phyloP scores from a whole-genome alignment of 2,329 filamentous ascomycete genomes.

The Fusarium devonianum region DNA sequence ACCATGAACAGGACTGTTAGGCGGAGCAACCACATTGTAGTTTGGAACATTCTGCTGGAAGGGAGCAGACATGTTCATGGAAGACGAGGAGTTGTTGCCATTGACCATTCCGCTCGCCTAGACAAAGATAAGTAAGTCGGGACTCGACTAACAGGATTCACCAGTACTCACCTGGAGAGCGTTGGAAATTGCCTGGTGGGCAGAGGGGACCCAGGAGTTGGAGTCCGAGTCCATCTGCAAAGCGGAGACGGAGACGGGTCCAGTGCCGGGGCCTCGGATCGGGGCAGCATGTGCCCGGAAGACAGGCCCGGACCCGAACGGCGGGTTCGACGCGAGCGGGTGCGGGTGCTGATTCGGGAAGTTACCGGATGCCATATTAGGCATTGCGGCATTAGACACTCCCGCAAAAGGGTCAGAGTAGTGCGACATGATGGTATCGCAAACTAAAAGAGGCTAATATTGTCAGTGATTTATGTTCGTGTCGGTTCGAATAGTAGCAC shows the following conservation, averaged over 20 bases:
- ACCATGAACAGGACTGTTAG: slow-evolving; percentile 22
- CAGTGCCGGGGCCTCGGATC: neutral
- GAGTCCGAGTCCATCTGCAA: slow-evolving; percentile 9
- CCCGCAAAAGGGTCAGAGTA: neutral
- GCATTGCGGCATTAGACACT: neutral
- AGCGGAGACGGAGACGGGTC: neutral
- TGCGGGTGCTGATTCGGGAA: slow-evolving; percentile 6
- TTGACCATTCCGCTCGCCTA: slow-evolving; percentile 22
- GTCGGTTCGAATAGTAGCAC: neutral
- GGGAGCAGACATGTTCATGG: neutral
- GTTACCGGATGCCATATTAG: slow-evolving; percentile 5
- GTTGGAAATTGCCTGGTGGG: slow-evolving; percentile 35
- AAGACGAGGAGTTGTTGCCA: neutral
- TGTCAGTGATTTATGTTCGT: slow-evolving; percentile 6
- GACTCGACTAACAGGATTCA: neutral
- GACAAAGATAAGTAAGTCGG: neutral
- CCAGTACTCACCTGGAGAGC: slow-evolving; percentile 28
- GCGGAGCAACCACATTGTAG: slow-evolving; percentile 13
- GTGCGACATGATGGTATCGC: slow-evolving; percentile 13
- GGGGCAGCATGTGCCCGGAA: slow-evolving; percentile 9
- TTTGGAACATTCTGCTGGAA: neutral
- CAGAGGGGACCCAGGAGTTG: slow-evolving; percentile 36
- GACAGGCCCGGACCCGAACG: neutral
- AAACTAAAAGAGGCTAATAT: neutral
- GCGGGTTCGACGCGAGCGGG: slow-evolving; percentile 18